Percentiles rank a stretch among this genome's conserved stretches.
These are phyloP conservation scores for Diaporthe capsici DNA, from an alignment of 2,329 filamentous ascomycete species.

Conservation along the genomic window DNA sequence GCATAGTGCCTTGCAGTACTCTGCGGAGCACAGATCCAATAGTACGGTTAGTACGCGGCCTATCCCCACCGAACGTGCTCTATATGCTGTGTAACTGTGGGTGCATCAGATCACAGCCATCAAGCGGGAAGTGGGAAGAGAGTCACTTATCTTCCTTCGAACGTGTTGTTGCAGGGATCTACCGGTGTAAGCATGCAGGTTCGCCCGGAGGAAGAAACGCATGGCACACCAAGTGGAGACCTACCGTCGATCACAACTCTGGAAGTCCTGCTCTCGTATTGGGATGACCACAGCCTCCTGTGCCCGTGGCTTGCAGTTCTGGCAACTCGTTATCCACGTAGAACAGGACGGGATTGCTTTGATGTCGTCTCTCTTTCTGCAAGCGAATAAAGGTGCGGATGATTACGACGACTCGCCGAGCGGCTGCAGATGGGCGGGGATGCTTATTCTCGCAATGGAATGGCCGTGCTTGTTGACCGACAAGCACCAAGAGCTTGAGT, in stretches of 20 bases:
- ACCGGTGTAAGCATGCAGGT: not conserved
- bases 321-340: not conserved
- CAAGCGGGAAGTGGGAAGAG: not conserved
- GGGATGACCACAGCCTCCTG: not conserved
- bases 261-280: not conserved
- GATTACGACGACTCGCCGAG: conserved; percentile 15
- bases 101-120: not conserved
- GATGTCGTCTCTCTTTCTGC: not conserved
- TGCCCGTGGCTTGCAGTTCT: not conserved
- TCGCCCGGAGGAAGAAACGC: not conserved
- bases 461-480: not conserved
- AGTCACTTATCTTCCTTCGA: not conserved
- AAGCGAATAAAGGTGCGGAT: not conserved
- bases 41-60: not conserved
- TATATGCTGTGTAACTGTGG: not conserved
- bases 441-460: not conserved
- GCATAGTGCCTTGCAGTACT: not conserved
- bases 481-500: not conserved
- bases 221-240: not conserved
- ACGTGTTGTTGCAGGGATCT: not conserved
- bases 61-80: not conserved
- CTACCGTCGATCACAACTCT: not conserved
- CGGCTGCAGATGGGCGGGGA: not conserved
- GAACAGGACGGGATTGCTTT: not conserved
- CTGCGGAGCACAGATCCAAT: conserved; percentile 1